A percentile compares a stretch with the other conserved stretches of the same genome.
Evolutionary conservation across 2,329 filamentous ascomycete species (phyloP).

Genomic region (Alternaria sp.): DNA sequence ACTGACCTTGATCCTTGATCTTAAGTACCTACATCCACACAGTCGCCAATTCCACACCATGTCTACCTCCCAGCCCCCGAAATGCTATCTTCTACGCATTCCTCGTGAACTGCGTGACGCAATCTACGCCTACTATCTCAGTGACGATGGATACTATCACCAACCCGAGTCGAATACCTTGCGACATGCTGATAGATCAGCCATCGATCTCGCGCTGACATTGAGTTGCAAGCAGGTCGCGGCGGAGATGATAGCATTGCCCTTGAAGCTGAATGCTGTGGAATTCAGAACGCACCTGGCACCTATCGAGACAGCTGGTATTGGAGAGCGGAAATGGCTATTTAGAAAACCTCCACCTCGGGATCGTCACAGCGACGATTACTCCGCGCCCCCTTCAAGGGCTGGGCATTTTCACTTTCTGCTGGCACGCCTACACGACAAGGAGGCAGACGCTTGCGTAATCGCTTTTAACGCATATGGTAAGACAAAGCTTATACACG

Average conservation of each 20-base stretch:
- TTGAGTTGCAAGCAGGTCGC: background rate
- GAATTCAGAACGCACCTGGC: background rate
- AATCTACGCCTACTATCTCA: background rate
- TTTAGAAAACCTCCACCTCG: too few relatives aligned
- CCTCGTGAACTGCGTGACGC: background rate
- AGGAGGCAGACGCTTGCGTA: background rate
- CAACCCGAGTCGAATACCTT: background rate
- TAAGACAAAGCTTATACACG: background rate
- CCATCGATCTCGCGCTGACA: background rate
- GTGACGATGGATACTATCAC: background rate
- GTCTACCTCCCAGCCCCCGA: background rate
- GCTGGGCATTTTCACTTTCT: background rate
- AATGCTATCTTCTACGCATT: background rate
- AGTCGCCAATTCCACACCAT: background rate
- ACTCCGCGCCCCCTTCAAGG: too few relatives aligned
- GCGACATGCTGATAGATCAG: background rate
- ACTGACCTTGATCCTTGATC: background rate
- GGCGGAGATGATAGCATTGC: background rate
- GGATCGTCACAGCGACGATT: too few relatives aligned
- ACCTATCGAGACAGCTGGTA: rapidly evolving
- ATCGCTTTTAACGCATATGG: background rate
- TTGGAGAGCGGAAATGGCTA: background rate
- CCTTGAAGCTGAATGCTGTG: background rate
- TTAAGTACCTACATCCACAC: background rate
- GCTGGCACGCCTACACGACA: background rate